Base-by-base conservation (phyloP, 352 stramenopile species). In the Pythium graminicola region DNA sequence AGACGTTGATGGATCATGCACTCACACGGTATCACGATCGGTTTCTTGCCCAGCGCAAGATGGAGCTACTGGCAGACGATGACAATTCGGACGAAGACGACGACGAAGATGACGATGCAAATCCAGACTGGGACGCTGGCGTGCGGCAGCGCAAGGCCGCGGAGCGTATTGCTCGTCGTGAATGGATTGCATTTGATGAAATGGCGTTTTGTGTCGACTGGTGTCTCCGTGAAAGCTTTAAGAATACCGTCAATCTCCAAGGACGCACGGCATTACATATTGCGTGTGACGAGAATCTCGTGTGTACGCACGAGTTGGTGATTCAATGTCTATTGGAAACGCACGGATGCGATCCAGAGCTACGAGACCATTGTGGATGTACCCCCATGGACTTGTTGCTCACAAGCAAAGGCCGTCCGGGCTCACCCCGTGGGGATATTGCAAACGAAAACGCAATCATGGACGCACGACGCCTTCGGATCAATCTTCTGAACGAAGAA, bases 281-380 rank as follows among this genome's bases (percentile, higher is more conserved):
- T 2, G 76, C 81, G 4, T 89, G 81, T 35, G 76, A 91, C n/a
- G 76, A 87, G 50, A 91, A 88, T 55, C 59, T 91, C 31, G 78
- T 88, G 53, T 91, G 81, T 33, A 91, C 75, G 3, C 80, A 91
- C 32, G 80, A 91, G 57, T 57, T 77, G 1, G 58, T 74, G 31
- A 82, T 90, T 42, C 69, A 81, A 3, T 65, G 61, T 19, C 53
- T 88, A 38, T 57, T 56, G 11, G 75, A 86, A 28, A 69, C 57
- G 4, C 64, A 86, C 42, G 80, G 75, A 0, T 83, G 70, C 44
- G 79, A 76, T 48, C 73, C 77, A 0, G 61, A 77, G 27, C 46
- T 85, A 3, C 36, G 61, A 2, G 80, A 91, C 50, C 59, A 91
- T 45, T 72, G 65, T 19, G 64, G 57, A 6, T 53, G 36, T 16